A percentile compares a stretch with the other conserved stretches of the same genome.
phyloP scores from a whole-genome alignment of 176 grass and related monocot genomes.

The Phoenix roebelenii region DNA sequence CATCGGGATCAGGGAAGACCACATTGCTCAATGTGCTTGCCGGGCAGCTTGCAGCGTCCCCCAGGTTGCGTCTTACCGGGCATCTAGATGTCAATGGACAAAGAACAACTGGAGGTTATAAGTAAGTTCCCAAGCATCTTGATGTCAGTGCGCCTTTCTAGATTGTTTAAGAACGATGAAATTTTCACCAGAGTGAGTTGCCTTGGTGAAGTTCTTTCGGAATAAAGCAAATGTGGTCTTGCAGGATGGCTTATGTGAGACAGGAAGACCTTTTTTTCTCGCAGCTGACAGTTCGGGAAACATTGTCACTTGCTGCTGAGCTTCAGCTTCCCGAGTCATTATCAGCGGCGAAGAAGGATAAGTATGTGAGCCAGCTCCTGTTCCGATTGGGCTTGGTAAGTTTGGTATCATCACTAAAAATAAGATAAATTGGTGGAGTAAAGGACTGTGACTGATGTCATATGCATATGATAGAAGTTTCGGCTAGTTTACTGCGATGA shows the following conservation, averaged over 20 bases:
- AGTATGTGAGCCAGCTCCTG: conserved; percentile 65
- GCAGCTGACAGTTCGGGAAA: conserved; percentile 74
- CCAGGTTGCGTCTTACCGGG: conserved; percentile 61
- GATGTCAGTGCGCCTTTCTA: background rate
- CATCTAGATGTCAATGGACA: conserved; percentile 49
- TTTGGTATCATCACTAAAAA: background rate
- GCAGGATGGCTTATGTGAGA: conserved; percentile 70
- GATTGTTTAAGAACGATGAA: background rate
- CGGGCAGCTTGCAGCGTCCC: conserved; percentile 55
- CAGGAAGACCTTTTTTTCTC: conserved; percentile 94
- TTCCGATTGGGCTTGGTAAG: conserved; percentile 86
- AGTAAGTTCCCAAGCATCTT: conserved; percentile 32
- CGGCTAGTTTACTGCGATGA: no score
- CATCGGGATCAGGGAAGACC: conserved; percentile 84
- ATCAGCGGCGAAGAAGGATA: conserved; percentile 47
- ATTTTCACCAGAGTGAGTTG: background rate
- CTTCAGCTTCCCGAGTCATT: conserved; percentile 66
- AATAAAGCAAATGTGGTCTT: conserved; percentile 1
- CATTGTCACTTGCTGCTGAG: conserved; percentile 72
- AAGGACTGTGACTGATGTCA: no score
- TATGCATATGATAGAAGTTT: no score
- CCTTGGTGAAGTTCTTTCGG: no score
- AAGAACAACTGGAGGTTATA: conserved; percentile 40
- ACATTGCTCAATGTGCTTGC: conserved; percentile 89
- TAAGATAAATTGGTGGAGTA: no score